Evolutionary conservation across 202 grass and related monocot genomes (phyloP), one percentile per base, ranked within the genome.

Genomic region (Setaria italica): DNA sequence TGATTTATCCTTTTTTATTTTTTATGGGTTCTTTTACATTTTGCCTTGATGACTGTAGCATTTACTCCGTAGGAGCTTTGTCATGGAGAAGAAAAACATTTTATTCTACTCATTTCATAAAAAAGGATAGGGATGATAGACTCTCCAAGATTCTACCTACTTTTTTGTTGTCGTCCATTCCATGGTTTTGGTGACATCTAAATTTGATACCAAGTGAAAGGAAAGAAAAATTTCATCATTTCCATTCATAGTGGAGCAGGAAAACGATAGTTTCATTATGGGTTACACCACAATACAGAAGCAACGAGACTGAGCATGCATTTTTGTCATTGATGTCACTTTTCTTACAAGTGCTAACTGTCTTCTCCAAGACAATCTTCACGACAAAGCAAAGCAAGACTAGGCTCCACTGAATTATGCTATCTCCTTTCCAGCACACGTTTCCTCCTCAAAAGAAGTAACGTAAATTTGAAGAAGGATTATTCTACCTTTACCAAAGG

Each of bases 331-430:
- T 16, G 42, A 76, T 80, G 56, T 71, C 35, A 39, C 85, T 84
- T 90, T 47, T 75, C 45, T 83, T 83, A 11, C 58, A 17, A 74
- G 79, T 56, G 69, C 68, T 4, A 76, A 64, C 70, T 84, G 70
- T 85, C 76, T 34, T 84, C 19, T 87, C 35, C 70, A 90, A 63
- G 63, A 76, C 84, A 84, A 32, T 68, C 81, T 91, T 88, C 85
- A 75, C 63, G 55, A 72, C 46, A 66, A 88, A 91, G 85, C 89
- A 87, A 87, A 87, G 81, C 63, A 85, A 84, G 70, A 90, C 43
- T 57, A 71, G 89, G 72, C 54, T 85, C 89, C 80, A 87, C 70
- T 64, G 49, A 84, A 84, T 80, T 84, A 80, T 64, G 76, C 55
- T 71, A 41, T 80, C 54, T 70, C 60, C 53, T 87, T 82, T 76